Base-by-base conservation (phyloP, 768 basidiomycete genomes). In the Pulveroboletus sp. region DNA sequence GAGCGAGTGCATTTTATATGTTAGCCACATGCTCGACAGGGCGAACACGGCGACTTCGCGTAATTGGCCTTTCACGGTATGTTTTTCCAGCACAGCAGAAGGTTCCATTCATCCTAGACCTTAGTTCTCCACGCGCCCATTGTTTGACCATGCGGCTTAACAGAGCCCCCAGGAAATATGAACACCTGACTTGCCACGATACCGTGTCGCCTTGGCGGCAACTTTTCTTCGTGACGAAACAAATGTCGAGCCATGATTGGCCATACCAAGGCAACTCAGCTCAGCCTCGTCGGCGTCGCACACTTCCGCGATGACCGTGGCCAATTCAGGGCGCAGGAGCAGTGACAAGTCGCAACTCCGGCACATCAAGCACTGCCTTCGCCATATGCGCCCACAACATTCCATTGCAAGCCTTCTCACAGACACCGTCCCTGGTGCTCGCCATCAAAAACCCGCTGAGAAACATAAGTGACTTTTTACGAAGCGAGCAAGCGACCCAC, bases 281-380 rank as follows among this genome's bases (percentile, higher is more conserved):
- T 11, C 47, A 41, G 53, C 43, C 42, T 48, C 42, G 38, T 13
- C n/a, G 27, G 33, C 13, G 24, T 36, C 33, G 46, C 27, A 47
- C 24, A 43, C 42, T 31, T 55, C 62, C 57, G 61, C 43, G 37
- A 59, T 65, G 43, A 65, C 45, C 63, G 60, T 49, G 63, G 61
- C 39, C 35, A 31, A 2, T 5, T 33, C 32, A 45, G 18, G 38
- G 15, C 43, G 26, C 11, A 10, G 27, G 27, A 28, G 27, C 27
- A 28, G 27, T 28, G 27, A 27, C 33, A 43, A 47, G 18, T 21
- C 28, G 39, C 39, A 9, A 49, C n/a, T n/a, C n/a, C n/a, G n/a
- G n/a, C n/a, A n/a, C 42, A 56, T 46, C 9, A 37, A 50, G 41
- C 57, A 58, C 54, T 36, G 58, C 53, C 57, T 24, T 49, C 50